Evolutionary conservation across 1,284 basidiomycete species (phyloP), one percentile per base, ranked within the genome.

Genomic region (Sutorius eximius): DNA sequence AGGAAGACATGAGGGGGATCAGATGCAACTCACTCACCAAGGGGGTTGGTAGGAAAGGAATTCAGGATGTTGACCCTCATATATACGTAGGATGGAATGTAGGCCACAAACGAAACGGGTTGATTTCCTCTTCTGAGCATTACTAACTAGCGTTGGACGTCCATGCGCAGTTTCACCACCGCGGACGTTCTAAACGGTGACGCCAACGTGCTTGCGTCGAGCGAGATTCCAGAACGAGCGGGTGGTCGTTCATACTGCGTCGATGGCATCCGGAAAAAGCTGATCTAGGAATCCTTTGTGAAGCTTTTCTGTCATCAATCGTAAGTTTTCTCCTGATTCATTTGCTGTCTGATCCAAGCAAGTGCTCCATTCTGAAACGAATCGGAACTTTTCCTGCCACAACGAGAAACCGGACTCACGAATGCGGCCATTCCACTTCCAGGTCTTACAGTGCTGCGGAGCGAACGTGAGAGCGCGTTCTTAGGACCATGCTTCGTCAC

Each of bases 1-100:
- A 15, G 32, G 37, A 32, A 33, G 37, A 0, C 58, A 56, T 64
- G 51, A 20, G 38, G n/a, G 18, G 27, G 11, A 20, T 22, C 13
- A 8, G 37, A 38, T 1, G 11, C 37, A n/a, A 36, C 34, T 36
- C 10, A 20, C 37, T 12, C 5, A 20, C 18, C 9, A 8, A 12
- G 12, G 5, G 12, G 37, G 37, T 7, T 12, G 12, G 37, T 38
- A 20, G 37, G 18, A 38, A 38, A 38, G 37, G 37, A 38, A 38
- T 38, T 20, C 37, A 12, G 13, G 37, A 20, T 13, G 18, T 13
- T 12, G 8, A 11, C 20, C 11, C 18, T 38, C 6, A 38, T 38
- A 38, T 20, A 20, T 38, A 27, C n/a, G 24, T 24, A 12, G 18
- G 11, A 38, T 38, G n/a, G 37, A 20, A 38, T 18, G n/a, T 18